phyloP scores from a whole-genome alignment of 2,329 filamentous ascomycete species.

The Aspergillus sp. region DNA sequence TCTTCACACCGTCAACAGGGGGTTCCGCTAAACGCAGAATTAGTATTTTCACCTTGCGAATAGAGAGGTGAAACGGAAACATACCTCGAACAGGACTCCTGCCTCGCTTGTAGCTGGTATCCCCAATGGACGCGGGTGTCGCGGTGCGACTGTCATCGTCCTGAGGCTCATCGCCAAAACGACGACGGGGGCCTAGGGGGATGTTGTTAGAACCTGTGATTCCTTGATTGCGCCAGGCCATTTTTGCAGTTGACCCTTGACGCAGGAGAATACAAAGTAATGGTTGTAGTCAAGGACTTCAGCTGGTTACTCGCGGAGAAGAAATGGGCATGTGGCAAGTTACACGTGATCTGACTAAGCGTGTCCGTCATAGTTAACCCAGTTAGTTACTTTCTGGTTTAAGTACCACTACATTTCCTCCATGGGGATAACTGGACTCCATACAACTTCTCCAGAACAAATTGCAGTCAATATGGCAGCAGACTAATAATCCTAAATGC shows the following conservation, averaged over 20 bases:
- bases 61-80: conserved; percentile 23
- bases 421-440: no score
- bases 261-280: background rate
- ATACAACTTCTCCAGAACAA: background rate
- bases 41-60: conserved; percentile 14
- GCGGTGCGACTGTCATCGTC: conserved; percentile 41
- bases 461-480: conserved; percentile 1
- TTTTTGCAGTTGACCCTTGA: conserved; percentile 20
- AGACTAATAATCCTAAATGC: background rate
- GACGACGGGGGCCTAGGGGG: conserved; percentile 77
- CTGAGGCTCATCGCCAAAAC: conserved; percentile 58
- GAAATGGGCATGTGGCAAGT: conserved; percentile 1
- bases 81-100: conserved; percentile 80
- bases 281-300: background rate
- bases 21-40: conserved; percentile 33
- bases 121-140: conserved; percentile 42
- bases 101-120: conserved; percentile 67
- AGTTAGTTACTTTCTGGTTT: no score
- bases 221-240: conserved; percentile 65
- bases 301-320: background rate
- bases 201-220: conserved; percentile 99
- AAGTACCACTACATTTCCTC: no score
- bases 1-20: conserved; percentile 67
- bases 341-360: background rate
- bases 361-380: no score